phyloP scores from a whole-genome alignment of 192 early-diverging fungal species.

The Coemansia sp. region DNA sequence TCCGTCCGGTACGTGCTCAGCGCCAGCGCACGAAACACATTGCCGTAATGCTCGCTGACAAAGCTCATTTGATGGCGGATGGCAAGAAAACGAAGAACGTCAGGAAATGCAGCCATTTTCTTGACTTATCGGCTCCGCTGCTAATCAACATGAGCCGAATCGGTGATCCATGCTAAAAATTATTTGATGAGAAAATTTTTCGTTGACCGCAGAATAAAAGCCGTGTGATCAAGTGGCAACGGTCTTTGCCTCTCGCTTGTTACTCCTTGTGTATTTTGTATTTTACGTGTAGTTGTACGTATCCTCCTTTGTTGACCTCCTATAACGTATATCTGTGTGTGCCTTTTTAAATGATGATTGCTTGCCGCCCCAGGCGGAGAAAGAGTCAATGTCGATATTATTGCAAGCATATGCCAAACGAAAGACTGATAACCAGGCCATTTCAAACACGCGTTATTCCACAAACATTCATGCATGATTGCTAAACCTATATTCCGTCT shows the following conservation, averaged over 20 bases:
- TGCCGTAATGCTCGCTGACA: slow-evolving; percentile 46
- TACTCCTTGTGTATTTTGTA: slow-evolving; percentile 1
- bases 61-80: slow-evolving; percentile 54
- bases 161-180: neutral
- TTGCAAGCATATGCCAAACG: slow-evolving; percentile 37
- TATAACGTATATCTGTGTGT: neutral
- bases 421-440: neutral
- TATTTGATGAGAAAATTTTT: neutral
- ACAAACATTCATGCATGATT: neutral
- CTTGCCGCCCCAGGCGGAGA: slow-evolving; percentile 55
- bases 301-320: slow-evolving; percentile 1
- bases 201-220: neutral
- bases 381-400: slow-evolving; percentile 45
- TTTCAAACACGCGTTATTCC: neutral
- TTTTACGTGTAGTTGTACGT: slow-evolving; percentile 13
- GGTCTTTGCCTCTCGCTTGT: neutral
- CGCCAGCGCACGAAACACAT: slow-evolving; percentile 27
- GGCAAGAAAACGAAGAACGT: no score
- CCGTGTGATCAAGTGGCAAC: neutral
- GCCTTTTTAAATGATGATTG: slow-evolving; percentile 39
- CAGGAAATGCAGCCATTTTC: no score
- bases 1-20: neutral
- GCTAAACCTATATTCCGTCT: neutral
- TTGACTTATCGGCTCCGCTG: neutral
- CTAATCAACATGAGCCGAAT: neutral